phyloP scores from a whole-genome alignment of 1,284 basidiomycete species.

The Cystobasidiaceae sp. region DNA sequence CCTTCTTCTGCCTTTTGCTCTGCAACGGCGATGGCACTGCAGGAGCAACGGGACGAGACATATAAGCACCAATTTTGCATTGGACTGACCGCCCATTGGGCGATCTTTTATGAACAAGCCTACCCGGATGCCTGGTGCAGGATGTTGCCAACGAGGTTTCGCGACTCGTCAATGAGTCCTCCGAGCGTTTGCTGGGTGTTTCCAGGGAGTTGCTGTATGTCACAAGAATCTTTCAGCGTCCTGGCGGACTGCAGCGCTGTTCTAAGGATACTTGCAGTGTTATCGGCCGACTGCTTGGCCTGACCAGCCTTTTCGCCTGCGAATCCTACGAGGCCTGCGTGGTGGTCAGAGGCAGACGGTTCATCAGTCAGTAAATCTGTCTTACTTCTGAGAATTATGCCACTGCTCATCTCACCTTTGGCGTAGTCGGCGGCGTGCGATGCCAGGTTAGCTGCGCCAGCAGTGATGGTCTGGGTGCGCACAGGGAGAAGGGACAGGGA shows the following conservation, averaged over 20 bases:
- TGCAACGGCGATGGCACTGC: conserved; percentile 14
- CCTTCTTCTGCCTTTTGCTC: conserved; percentile 23
- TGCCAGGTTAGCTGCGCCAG: conserved; percentile 6
- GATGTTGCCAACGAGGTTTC: conserved; percentile 23
- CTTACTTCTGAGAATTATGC: no score
- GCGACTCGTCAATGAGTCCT: conserved; percentile 25
- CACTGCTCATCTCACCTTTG: conserved; percentile 11
- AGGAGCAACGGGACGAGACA: no score
- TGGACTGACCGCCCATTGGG: neutral
- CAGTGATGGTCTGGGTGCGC: conserved; percentile 13
- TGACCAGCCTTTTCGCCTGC: conserved; percentile 26
- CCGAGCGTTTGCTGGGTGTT: conserved; percentile 29
- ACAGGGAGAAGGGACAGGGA: no score
- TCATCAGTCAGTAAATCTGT: no score
- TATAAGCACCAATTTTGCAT: neutral
- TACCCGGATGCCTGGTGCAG: conserved; percentile 17
- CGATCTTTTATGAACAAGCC: neutral
- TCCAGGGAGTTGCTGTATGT: conserved; percentile 19
- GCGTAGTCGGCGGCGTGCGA: conserved; percentile 26
- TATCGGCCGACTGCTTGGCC: conserved; percentile 25
- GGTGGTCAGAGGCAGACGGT: no score
- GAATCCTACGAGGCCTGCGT: conserved; percentile 17
- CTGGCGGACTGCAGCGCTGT: no score
- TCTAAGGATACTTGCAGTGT: conserved; percentile 9
- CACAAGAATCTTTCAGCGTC: no score